Evolutionary conservation across 306 rosid species (phyloP), one percentile per base, ranked within the genome.

Genomic region (Fagus sylvatica): DNA sequence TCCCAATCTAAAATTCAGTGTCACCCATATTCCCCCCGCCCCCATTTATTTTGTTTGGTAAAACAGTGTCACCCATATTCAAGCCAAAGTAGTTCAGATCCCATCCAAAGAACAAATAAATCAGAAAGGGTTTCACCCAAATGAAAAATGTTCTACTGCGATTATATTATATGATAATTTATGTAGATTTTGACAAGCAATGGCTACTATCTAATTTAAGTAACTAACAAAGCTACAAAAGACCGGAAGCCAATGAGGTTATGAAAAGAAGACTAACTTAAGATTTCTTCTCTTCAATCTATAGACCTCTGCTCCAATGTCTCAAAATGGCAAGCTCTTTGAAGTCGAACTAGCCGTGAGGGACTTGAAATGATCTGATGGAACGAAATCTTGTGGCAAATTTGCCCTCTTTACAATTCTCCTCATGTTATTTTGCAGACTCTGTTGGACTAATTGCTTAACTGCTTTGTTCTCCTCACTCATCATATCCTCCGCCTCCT

Each of bases 391-490:
- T 69, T 90, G 97, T 11, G 94, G 96, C 85, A 96, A 84, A 80
- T 96, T 91, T 10, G 99, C 99, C 78, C 99, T 88, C 72, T 88
- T 96, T 79, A 93, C 96, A 68, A 96, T 96, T 83, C 91, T 91
- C 81, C 83, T 87, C 99, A 96, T 96, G 87, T 91, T 96, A 85
- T 79, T 87, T 69, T 93, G 99, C 87, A 96, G 83, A 74, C 99
- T 96, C 90, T 87, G 98, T 65, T 91, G 91, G 59, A 96, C 98
- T 78, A 96, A 75, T 74, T 93, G 94, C 85, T 90, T 90, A 89
- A 96, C 99, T 30, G 99, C 99, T 80, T 82, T 96, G 90, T 89
- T 93, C 86, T 96, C 99, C 66, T 93, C 91, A 42, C 96, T 93
- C 91, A 95, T 91, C 89, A 74, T 82, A 33, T 81, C 91, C 57